A percentile compares a stretch with the other conserved stretches of the same genome.
phyloP scores from a whole-genome alignment of 306 rosid species.

The Prunus kanzakura region DNA sequence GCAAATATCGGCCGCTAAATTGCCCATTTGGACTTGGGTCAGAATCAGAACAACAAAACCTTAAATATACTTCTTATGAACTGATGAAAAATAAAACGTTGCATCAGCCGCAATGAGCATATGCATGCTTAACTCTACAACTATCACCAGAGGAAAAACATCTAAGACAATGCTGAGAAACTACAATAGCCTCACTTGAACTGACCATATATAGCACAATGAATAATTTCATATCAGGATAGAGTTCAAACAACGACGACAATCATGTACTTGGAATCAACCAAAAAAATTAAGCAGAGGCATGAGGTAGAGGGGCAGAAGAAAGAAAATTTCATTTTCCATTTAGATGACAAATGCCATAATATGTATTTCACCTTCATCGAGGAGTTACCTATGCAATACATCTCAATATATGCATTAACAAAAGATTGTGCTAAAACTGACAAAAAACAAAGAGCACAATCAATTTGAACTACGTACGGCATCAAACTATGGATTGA shows the following conservation, averaged over 20 bases:
- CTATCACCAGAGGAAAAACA: background rate
- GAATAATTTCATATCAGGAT: background rate
- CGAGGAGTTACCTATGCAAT: too few relatives aligned
- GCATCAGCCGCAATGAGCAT: background rate
- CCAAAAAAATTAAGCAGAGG: background rate
- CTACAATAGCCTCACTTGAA: background rate
- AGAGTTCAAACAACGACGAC: background rate
- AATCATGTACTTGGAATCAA: background rate
- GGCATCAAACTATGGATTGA: too few relatives aligned
- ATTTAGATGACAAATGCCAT: background rate
- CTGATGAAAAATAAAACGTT: background rate
- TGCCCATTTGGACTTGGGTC: too few relatives aligned
- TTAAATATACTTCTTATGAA: background rate
- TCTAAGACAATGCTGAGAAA: background rate
- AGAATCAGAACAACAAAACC: too few relatives aligned
- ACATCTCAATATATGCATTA: too few relatives aligned
- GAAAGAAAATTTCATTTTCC: background rate
- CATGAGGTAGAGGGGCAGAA: background rate
- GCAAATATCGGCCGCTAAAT: too few relatives aligned
- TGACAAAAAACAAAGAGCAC: too few relatives aligned
- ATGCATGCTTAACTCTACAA: background rate
- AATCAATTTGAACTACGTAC: too few relatives aligned
- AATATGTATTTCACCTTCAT: too few relatives aligned
- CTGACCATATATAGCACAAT: background rate
- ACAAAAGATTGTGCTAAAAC: too few relatives aligned